These are phyloP conservation scores for Haplosporangium sp. DNA, from an alignment of 371 early-diverging fungal species.

Conservation along the genomic window DNA sequence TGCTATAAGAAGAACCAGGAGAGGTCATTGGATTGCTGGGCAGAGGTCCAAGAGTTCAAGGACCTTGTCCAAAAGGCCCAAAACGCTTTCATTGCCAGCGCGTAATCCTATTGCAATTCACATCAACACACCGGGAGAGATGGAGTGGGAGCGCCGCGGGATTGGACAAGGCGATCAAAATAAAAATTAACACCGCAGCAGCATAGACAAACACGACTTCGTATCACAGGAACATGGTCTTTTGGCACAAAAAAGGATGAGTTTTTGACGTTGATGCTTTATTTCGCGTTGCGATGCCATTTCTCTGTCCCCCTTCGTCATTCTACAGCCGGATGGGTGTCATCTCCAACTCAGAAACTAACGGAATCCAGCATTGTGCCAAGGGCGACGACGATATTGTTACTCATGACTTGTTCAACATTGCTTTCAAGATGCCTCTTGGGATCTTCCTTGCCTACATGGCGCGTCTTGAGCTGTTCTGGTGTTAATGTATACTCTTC, in stretches of 20 bases:
- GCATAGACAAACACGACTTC: no score
- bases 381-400: conserved; percentile 95
- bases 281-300: background rate
- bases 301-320: background rate
- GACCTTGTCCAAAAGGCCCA: conserved; percentile 54
- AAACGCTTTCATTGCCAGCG: conserved; percentile 51
- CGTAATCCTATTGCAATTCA: conserved; percentile 9
- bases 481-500: conserved; percentile 95
- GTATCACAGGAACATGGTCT: background rate
- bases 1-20: conserved; percentile 59
- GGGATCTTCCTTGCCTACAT: conserved; percentile 98
- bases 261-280: background rate
- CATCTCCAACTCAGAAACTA: conserved; percentile 62
- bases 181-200: no score
- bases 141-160: background rate
- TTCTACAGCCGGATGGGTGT: background rate
- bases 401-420: conserved; percentile 90
- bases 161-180: background rate
- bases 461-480: conserved; percentile 95
- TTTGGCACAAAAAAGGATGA: background rate
- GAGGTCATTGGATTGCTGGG: conserved; percentile 63
- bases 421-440: conserved; percentile 96
- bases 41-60: conserved; percentile 63
- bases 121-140: background rate
- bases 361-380: conserved; percentile 93